These are phyloP conservation scores for Grigorovia transvaalensis DNA, from an alignment of 805 yeast species.

Conservation along the genomic window DNA sequence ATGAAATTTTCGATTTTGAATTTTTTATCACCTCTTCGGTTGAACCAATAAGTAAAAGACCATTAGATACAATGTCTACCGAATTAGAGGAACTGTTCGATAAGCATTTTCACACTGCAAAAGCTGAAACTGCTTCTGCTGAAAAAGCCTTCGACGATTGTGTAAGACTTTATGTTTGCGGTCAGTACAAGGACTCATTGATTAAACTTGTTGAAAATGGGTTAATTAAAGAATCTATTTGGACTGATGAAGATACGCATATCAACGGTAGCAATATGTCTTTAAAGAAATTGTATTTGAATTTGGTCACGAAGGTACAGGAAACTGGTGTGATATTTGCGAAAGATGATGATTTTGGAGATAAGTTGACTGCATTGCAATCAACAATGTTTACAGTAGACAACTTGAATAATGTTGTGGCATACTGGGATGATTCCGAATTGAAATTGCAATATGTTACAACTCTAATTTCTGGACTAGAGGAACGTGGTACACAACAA, in stretches of 20 bases:
- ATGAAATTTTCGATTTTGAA: too few relatives aligned
- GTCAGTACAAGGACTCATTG: not conserved
- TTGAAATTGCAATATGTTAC: not conserved
- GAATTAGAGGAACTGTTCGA: not conserved
- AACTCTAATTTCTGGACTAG: not conserved
- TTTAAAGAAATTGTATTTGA: too few relatives aligned
- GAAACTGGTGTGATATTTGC: not conserved
- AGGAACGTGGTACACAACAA: not conserved
- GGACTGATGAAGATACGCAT: not conserved
- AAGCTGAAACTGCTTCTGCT: not conserved
- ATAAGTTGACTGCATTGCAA: not conserved
- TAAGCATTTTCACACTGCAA: not conserved
- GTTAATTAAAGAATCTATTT: not conserved
- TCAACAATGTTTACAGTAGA: not conserved
- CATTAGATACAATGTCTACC: not conserved
- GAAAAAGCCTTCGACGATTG: not conserved
- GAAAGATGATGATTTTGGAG: not conserved
- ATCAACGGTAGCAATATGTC: not conserved
- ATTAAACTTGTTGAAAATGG: not conserved
- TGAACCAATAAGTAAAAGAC: too few relatives aligned
- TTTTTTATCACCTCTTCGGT: too few relatives aligned
- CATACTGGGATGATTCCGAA: not conserved
- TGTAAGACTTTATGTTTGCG: not conserved
- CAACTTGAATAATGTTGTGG: not conserved
- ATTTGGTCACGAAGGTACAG: not conserved